Evolutionary conservation across 75 land plant species (phyloP), one percentile per base, ranked within the genome.

Genomic region (Cupressus sempervirens): DNA sequence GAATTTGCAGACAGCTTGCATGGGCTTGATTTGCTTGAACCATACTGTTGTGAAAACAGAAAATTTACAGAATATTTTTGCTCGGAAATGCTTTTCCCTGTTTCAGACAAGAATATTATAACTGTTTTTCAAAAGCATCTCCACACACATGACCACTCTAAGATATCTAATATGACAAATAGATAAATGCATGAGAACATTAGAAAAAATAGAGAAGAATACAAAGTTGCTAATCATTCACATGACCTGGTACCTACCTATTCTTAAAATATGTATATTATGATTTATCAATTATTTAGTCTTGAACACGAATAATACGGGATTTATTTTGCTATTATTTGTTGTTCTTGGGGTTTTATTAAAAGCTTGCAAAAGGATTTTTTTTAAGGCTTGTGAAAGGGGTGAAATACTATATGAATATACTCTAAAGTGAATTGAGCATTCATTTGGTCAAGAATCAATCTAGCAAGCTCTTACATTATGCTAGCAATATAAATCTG

Each of bases 21-120:
- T 45, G 81, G 81, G 81, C 81, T 79, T 45, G 81, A 79, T 79
- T 79, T 41, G 13, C 50, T 43, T 26, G 30, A 79, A 41, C 8
- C 50, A 38, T 79, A 79, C 8, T 43, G 29, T 40, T 76, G 79
- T 1, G 45, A 76, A 1, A 20, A 6, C 41, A 16, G 43, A 46
- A 77, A 77, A 14, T 77, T 43, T 77, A n/a, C 32, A 41, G 50
- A 50, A 38, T 48, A n/a, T 79, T 50, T 79, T 79, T 79, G 43
- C 46, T 38, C 32, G 0, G 15, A 11, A 43, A 10, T 79, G n/a
- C 0, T 26, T 45, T 11, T 41, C 26, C 81, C 81, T 77, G 81
- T 77, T 43, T 41, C 9, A 43, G 14, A 77, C 41, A 43, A 77
- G 23, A 15, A 77, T 43, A 43, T 77, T 26, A 43, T 3, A 77